Evolutionary conservation across 192 early-diverging fungal species (phyloP), one percentile per base, ranked within the genome.

Genomic region (Podila verticillata): DNA sequence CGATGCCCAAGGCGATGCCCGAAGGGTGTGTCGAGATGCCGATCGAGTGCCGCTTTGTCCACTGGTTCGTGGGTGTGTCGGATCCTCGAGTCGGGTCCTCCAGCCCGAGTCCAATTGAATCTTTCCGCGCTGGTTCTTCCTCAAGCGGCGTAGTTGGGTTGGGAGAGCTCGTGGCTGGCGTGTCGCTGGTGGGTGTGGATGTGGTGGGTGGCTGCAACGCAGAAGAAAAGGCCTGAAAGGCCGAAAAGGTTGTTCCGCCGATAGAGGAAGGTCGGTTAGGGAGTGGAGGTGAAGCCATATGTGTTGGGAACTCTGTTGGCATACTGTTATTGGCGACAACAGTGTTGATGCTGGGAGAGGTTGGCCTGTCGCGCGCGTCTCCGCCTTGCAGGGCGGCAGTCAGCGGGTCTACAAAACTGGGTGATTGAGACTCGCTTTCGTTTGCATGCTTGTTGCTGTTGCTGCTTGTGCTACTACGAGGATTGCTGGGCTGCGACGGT

Each of bases 221-320:
- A 1, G 77, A 54, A 0, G 65, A 72, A 58, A 72, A 68, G 5
- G 65, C 39, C 19, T 80, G 77, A 48, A 80, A 80, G 8, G 69
- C 58, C 15, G 70, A 34, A 58, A 80, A 72, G 4, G 54, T 57
- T 7, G 75, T 71, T 19, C 59, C 69, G n/a, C 70, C 66, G 10
- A 57, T 28, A 1, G 75, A 72, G 12, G 57, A 26, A 4, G 75
- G 69, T 58, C 65, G 44, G 26, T 68, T 64, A 2, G 77, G 77
- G 4, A 72, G 29, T n/a, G 77, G 77, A 28, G 70, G 77, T 4
- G 77, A 80, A 12, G 77, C 61, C 15, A 80, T 13, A 4, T 80
- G 77, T 12, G 77, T 80, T 32, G 77, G 77, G 47, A 70, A 58
- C 24, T 72, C 77, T 57, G 77, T 71, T 20, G 77, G 77, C 26